These are phyloP conservation scores for Aspergillus transmontanensis DNA, from an alignment of 2,329 filamentous ascomycete species.

Conservation along the genomic window DNA sequence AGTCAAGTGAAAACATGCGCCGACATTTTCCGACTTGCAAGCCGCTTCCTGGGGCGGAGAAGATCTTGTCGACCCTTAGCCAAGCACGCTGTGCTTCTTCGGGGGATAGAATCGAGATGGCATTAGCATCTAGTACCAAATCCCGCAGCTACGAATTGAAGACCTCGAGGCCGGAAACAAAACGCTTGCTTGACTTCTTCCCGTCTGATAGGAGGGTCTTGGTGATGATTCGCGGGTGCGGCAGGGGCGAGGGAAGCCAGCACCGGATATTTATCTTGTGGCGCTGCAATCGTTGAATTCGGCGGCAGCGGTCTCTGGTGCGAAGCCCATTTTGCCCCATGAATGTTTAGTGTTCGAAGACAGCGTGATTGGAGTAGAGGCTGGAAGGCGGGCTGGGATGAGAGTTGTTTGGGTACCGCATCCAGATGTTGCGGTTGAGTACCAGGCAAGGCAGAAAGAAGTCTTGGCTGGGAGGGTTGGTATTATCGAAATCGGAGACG, in stretches of 20 bases:
- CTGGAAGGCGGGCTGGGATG: conserved; percentile 37
- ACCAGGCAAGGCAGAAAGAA: conserved; percentile 28
- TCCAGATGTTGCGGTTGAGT: conserved; percentile 37
- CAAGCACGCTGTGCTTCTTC: conserved; percentile 14
- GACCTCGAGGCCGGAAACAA: conserved; percentile 23
- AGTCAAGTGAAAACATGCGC: conserved; percentile 31
- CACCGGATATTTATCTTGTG: conserved; percentile 30
- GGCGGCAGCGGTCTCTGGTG: background rate
- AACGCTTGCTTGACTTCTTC: conserved; percentile 20
- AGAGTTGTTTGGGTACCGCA: conserved; percentile 39
- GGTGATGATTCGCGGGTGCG: conserved; percentile 25
- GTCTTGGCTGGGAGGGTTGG: conserved; percentile 27
- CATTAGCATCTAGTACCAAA: conserved; percentile 28
- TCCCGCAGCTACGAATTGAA: conserved; percentile 25
- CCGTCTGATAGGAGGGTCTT: conserved; percentile 18
- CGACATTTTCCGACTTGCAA: conserved; percentile 30
- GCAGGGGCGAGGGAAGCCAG: conserved; percentile 28
- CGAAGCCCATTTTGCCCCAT: conserved; percentile 21
- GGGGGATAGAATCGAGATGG: conserved; percentile 22
- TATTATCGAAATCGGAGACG: conserved; percentile 35
- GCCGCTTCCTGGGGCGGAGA: conserved; percentile 25
- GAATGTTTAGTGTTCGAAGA: conserved; percentile 42
- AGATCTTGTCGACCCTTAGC: conserved; percentile 22
- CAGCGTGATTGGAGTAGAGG: conserved; percentile 34
- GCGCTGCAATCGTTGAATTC: conserved; percentile 25